These are phyloP conservation scores for Tagetes erecta DNA, from an alignment of 129 eudicot genomes.

Conservation along the genomic window DNA sequence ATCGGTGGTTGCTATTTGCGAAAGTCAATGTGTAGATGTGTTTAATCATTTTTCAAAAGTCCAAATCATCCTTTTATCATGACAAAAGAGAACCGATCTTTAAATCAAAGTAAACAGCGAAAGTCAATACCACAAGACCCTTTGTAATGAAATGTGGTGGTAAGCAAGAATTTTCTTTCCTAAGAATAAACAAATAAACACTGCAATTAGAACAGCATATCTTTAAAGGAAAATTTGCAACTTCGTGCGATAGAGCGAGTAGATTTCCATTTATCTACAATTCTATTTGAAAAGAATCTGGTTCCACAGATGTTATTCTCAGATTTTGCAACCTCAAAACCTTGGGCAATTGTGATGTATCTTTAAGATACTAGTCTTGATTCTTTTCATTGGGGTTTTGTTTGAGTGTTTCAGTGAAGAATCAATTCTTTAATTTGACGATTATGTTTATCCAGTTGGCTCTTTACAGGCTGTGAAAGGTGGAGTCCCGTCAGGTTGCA, in stretches of 20 bases:
- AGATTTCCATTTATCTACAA: not conserved
- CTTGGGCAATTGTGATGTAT: not conserved
- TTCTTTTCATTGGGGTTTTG: constrained; percentile 16
- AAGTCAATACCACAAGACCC: not conserved
- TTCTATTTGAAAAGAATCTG: not conserved
- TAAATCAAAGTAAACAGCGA: not conserved
- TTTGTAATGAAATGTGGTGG: not conserved
- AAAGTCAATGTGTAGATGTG: not conserved
- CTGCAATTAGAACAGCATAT: not conserved
- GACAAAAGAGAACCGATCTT: not conserved
- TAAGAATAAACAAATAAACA: not conserved
- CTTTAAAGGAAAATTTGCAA: not conserved
- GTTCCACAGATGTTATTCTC: too few relatives aligned
- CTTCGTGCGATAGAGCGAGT: not conserved
- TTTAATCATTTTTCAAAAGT: not conserved
- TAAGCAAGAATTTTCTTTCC: not conserved
- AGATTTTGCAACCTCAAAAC: not conserved
- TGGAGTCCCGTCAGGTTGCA: constrained; percentile 20
- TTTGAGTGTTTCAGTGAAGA: not conserved
- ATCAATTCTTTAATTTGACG: constrained; percentile 8
- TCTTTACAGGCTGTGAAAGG: constrained; percentile 27
- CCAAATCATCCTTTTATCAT: not conserved
- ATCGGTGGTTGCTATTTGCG: not conserved
- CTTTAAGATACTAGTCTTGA: not conserved
- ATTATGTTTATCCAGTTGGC: constrained; percentile 12